Conservation (phyloP, 2,329 filamentous ascomycete genomes). For the Epichloe scottii region DNA sequence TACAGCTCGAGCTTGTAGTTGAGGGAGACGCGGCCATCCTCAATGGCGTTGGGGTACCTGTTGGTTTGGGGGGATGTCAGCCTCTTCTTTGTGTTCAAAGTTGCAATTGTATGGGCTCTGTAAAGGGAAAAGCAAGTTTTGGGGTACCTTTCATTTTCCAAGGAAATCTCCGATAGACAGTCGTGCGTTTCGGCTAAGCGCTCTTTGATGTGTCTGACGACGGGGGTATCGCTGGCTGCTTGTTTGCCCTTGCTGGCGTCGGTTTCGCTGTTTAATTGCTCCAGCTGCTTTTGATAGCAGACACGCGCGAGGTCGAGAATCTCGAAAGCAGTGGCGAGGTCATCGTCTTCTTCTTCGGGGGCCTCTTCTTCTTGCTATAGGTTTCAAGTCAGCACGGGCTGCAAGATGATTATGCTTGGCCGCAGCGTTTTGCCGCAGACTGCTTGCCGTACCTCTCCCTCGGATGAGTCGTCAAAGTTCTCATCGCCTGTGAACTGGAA, state of each 20-base stretch:
- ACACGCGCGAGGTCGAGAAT: conserved; percentile 70
- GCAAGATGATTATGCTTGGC: not conserved
- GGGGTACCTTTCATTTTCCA: conserved; percentile 74
- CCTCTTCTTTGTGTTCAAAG: not conserved
- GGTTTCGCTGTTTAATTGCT: conserved; percentile 20
- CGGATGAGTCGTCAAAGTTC: conserved; percentile 77
- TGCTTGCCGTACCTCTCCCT: conserved; percentile 43
- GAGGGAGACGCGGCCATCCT: conserved; percentile 67
- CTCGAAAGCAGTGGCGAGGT: conserved; percentile 69
- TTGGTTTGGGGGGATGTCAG: conserved; percentile 4
- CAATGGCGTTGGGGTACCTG: conserved; percentile 73
- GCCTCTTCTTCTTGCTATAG: conserved; percentile 26
- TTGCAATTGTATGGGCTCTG: not conserved
- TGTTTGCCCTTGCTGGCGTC: conserved; percentile 31
- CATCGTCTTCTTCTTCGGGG: conserved; percentile 50
- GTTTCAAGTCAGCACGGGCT: not conserved
- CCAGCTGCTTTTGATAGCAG: conserved; percentile 45
- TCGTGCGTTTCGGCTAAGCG: conserved; percentile 88
- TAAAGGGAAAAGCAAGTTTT: not conserved
- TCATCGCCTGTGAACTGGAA: conserved; percentile 94
- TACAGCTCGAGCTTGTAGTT: conserved; percentile 69
- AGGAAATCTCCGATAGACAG: conserved; percentile 86
- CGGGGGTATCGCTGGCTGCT: conserved; percentile 26
- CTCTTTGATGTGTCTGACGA: conserved; percentile 57
- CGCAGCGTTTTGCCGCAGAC: not conserved